Base-by-base conservation (phyloP, 306 rosid species). In the Prunus mongolica region DNA sequence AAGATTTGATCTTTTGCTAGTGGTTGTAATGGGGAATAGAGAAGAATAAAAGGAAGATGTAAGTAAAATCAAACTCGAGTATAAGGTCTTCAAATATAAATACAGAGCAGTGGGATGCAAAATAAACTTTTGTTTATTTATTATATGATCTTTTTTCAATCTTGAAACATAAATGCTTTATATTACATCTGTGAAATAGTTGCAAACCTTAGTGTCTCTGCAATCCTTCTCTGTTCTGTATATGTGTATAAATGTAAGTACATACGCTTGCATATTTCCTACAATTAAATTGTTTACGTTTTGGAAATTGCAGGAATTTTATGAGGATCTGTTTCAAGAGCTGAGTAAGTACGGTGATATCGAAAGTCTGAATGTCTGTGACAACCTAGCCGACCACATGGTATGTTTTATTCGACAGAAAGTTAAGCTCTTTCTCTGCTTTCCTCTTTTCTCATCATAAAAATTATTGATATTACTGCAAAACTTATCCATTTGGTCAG, bases 321-420 rank as follows among this genome's bases (percentile, higher is more conserved):
- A 91, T 56, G 93, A 91, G 27, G 96, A 91, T 78, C 73, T 91
- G 34, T 91, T 87, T 72, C 87, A 82, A 45, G 96, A 91, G 75
- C 78, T 89, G 19, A 86, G 81, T 28, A 89, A 89, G 80, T 89
- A 83, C 30, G 97, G 97, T 13, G 89, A 87, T 41, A 86, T 91
- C 6, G 89, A 91, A 58, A 89, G 89, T 79, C 87, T 91, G 64
- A 91, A 91, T 46, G 81, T 91, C 47, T 89, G 93, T 61, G 93
- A 89, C 57, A 91, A 91, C 80, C 89, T 91, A 8, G 93, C 93
- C 34, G 96, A 90, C 50, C 96, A 90, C 77, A 90, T 90, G 93
- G 96, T 88, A 79, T 41, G 70, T 49, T 46, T 38, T 6, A 16
- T 60, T 5, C 2, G 34, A 49, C 28, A 13, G 2, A 24, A 32